These are phyloP conservation scores for Yamadazyma siamensis DNA, from an alignment of 1,139 yeast genomes.

Conservation along the genomic window DNA sequence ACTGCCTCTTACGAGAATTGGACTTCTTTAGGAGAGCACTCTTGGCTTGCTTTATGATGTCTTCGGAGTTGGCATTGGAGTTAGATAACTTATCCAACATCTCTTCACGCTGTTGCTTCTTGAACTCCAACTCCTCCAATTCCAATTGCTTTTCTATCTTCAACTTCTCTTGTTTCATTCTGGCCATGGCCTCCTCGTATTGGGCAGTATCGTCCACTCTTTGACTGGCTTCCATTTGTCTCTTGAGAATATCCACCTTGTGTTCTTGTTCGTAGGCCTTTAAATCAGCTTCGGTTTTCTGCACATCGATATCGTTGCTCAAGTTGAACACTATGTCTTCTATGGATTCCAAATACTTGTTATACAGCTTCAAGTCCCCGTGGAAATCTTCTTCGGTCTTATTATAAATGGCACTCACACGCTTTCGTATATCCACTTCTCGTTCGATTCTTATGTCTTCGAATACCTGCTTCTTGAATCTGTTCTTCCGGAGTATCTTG, in stretches of 20 bases:
- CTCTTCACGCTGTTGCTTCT: constrained; percentile 62
- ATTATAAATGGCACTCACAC: constrained; percentile 76
- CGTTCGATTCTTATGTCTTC: constrained; percentile 87
- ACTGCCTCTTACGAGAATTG: constrained; percentile 60
- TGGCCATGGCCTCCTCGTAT: constrained; percentile 55
- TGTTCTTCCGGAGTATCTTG: constrained; percentile 79
- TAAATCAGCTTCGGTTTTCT: constrained; percentile 66
- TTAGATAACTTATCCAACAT: constrained; percentile 67
- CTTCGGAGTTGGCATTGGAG: constrained; percentile 47
- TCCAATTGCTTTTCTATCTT: constrained; percentile 67
- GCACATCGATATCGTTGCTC: constrained; percentile 66
- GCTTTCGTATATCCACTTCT: constrained; percentile 85
- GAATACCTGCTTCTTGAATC: constrained; percentile 86
- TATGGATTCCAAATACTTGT: constrained; percentile 76
- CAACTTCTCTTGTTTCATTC: constrained; percentile 57
- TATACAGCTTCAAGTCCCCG: constrained; percentile 52
- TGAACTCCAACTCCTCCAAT: constrained; percentile 57
- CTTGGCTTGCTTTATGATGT: constrained; percentile 40
- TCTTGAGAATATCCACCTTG: constrained; percentile 67
- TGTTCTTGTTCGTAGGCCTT: constrained; percentile 73
- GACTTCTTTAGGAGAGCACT: constrained; percentile 54
- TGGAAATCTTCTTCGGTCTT: constrained; percentile 73
- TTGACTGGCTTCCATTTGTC: constrained; percentile 60
- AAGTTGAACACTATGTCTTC: constrained; percentile 80
- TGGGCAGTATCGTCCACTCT: constrained; percentile 63